phyloP scores from a whole-genome alignment of 2,329 filamentous ascomycete species.

The Colletotrichum noveboracense region DNA sequence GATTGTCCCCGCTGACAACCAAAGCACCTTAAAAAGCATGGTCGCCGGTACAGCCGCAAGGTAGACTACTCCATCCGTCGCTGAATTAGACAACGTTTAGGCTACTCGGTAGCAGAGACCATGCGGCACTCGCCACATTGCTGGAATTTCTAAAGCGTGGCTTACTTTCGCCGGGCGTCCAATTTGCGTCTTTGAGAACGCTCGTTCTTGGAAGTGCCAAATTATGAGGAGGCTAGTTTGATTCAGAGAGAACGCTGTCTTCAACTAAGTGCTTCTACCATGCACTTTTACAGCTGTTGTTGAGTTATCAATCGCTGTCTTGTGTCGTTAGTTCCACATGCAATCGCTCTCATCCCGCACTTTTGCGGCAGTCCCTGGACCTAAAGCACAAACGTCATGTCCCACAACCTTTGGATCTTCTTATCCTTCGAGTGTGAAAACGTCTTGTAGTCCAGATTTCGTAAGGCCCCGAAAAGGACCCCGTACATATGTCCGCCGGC shows the following conservation, averaged over 20 bases:
- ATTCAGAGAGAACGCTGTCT: background rate
- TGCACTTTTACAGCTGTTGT: background rate
- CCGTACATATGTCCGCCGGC: too few relatives aligned
- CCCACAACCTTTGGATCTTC: too few relatives aligned
- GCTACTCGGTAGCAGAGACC: background rate
- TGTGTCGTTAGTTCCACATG: background rate
- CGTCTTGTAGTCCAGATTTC: too few relatives aligned
- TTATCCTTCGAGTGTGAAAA: too few relatives aligned
- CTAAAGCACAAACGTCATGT: too few relatives aligned
- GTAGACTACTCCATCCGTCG: background rate
- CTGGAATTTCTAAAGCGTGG: background rate
- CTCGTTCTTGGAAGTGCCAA: too few relatives aligned
- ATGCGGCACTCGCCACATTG: background rate
- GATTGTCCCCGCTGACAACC: background rate
- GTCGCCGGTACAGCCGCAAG: background rate
- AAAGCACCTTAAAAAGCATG: background rate
- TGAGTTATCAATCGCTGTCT: background rate
- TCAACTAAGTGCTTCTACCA: background rate
- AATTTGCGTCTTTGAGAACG: background rate
- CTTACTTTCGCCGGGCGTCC: background rate
- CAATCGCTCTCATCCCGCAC: background rate
- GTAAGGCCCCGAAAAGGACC: too few relatives aligned
- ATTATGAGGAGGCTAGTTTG: background rate
- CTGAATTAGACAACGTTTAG: background rate
- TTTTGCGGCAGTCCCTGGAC: too few relatives aligned